phyloP scores from a whole-genome alignment of 1,139 yeast species.

The Candida smagusa region DNA sequence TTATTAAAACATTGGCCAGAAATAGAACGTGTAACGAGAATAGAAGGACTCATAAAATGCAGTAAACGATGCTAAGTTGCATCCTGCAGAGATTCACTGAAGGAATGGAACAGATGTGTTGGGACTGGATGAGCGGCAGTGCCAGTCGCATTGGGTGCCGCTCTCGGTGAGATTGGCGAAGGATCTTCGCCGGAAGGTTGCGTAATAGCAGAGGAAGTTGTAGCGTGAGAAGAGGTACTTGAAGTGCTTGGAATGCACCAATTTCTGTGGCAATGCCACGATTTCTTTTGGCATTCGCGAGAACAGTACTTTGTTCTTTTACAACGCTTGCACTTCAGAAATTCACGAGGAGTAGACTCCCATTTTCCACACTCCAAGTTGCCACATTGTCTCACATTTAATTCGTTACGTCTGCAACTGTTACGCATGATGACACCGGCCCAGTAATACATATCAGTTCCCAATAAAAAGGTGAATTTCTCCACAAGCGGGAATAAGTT shows the following conservation, averaged over 20 bases:
- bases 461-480: constrained; percentile 73
- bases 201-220: constrained; percentile 6
- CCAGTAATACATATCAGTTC: constrained; percentile 89
- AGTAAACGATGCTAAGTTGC: not conserved
- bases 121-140: constrained; percentile 1
- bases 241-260: constrained; percentile 74
- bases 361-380: constrained; percentile 92
- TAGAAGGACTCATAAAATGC: too few species aligned
- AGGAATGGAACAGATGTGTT: not conserved
- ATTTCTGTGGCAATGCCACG: constrained; percentile 91
- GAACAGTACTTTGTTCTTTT: constrained; percentile 94
- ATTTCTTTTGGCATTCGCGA: constrained; percentile 83
- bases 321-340: constrained; percentile 92
- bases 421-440: constrained; percentile 96
- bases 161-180: constrained; percentile 1
- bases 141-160: constrained; percentile 4
- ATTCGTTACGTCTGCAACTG: constrained; percentile 87
- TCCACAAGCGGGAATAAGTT: constrained; percentile 91
- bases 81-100: constrained; percentile 2
- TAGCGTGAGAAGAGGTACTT: constrained; percentile 17
- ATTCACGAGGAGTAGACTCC: constrained; percentile 88
- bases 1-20: too few species aligned
- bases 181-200: not conserved
- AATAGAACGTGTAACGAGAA: too few species aligned
- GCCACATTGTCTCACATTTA: constrained; percentile 93